A percentile compares a stretch with the other conserved stretches of the same genome.
These are phyloP conservation scores for Cyberlindnera lachancei DNA, from an alignment of 805 yeast species.

Conservation along the genomic window DNA sequence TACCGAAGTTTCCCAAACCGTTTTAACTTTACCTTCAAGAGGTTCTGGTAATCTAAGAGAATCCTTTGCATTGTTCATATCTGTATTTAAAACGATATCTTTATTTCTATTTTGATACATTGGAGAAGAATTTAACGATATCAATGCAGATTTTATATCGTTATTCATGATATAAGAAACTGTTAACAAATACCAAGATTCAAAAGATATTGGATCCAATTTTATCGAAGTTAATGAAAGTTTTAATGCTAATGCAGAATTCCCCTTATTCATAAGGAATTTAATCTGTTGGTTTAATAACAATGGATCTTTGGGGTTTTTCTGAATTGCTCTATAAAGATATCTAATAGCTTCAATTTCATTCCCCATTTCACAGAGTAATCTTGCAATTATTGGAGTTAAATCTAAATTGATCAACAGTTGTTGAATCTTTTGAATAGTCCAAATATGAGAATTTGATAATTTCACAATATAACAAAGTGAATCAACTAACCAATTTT, in stretches of 20 bases:
- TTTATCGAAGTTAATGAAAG: constrained; percentile 55
- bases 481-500: constrained; percentile 69
- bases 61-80: constrained; percentile 38
- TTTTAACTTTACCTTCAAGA: constrained; percentile 41
- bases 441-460: constrained; percentile 29
- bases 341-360: constrained; percentile 29
- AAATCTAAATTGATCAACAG: constrained; percentile 18
- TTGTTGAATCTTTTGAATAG: constrained; percentile 32
- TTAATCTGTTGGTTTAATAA: constrained; percentile 42
- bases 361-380: constrained; percentile 26
- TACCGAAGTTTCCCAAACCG: constrained; percentile 33
- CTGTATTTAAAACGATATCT: constrained; percentile 39
- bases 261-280: constrained; percentile 47
- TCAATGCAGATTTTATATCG: constrained; percentile 52
- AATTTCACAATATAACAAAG: constrained; percentile 40
- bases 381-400: constrained; percentile 23
- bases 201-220: constrained; percentile 70
- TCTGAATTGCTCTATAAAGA: constrained; percentile 22
- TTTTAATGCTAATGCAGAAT: constrained; percentile 48
- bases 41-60: constrained; percentile 44
- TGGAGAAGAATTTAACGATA: constrained; percentile 70
- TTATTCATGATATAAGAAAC: constrained; percentile 49
- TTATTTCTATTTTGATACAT: constrained; percentile 38
- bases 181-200: constrained; percentile 61
- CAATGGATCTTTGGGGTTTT: constrained; percentile 15